phyloP scores from a whole-genome alignment of 2,329 filamentous ascomycete genomes.

The Chaetomium sp. region DNA sequence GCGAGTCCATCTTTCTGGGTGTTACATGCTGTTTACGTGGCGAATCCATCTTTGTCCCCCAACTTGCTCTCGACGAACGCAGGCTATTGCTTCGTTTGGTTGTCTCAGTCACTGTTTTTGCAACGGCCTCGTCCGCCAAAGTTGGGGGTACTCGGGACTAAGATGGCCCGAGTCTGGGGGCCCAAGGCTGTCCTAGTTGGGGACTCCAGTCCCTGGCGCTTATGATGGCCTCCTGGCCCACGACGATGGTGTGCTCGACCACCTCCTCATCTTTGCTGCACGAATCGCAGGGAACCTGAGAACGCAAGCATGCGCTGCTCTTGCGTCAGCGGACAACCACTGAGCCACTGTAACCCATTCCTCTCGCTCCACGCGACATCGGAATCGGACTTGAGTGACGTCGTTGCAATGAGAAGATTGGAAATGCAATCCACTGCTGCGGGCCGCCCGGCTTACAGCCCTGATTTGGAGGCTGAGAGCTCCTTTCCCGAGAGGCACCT shows the following conservation, averaged over 20 bases:
- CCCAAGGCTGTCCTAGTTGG: not conserved
- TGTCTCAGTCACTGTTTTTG: constrained; percentile 17
- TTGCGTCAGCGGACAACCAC: constrained; percentile 23
- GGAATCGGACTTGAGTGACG: constrained; percentile 20
- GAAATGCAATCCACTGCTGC: constrained; percentile 30
- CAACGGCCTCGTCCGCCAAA: constrained; percentile 17
- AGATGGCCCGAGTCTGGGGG: constrained; percentile 21
- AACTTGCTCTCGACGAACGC: constrained; percentile 13
- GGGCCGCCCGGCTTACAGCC: constrained; percentile 20
- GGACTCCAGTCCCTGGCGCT: constrained; percentile 18
- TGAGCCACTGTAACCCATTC: constrained; percentile 22
- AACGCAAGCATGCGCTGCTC: constrained; percentile 24
- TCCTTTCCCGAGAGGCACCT: constrained; percentile 35
- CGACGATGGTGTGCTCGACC: constrained; percentile 28
- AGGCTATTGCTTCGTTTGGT: constrained; percentile 21
- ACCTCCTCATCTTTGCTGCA: constrained; percentile 16
- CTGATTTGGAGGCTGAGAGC: constrained; percentile 25
- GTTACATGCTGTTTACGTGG: constrained; percentile 33
- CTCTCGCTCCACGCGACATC: constrained; percentile 16
- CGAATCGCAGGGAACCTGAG: constrained; percentile 13
- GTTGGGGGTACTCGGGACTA: constrained; percentile 21
- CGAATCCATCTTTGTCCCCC: constrained; percentile 25
- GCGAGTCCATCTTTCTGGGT: not conserved
- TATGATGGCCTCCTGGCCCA: constrained; percentile 30
- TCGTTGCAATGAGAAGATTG: constrained; percentile 16